Base-by-base conservation (phyloP, 352 stramenopile genomes). In the Phytophthora pinifolia region DNA sequence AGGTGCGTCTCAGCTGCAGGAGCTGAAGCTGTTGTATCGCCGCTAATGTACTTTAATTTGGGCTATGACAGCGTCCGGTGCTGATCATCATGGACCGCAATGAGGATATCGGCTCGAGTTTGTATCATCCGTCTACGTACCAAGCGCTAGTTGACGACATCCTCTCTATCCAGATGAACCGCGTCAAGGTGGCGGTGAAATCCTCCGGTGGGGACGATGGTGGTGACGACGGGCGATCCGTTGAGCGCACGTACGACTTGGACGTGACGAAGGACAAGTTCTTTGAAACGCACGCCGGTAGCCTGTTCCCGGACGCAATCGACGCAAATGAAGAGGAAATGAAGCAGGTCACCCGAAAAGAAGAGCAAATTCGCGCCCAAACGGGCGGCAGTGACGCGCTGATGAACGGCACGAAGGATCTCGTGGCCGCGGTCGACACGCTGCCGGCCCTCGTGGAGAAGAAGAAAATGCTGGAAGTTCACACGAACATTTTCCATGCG, bases 41-140 rank as follows among this genome's bases (percentile, higher is more conserved):
- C 13, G 14, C 30, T 70, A 41, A 55, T 5, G 22, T 27, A 27
- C 3, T 27, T 53, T 30, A 10, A 36, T 29, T 25, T 65, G 18
- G 56, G 49, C 32, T 42, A 10, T 30, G 29, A 43, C 22, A 97
- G 76, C 82, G 96, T 51, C 96, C 97, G 1, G 83, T 99, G 15
- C 56, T 99, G 49, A 94, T 99, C 33, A 94, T 99, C 50, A 85
- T 99, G 74, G 96, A 99, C 70, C 95, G 97, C 12, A 98, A 97
- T 63, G 88, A 97, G 70, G 96, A 99, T 70, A 76, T 99, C 18
- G 85, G 96, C 15, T 97, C 94, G 35, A 92, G 91, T 44, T 74
- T 99, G 39, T 86, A 98, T 65, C 97, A 99, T 64, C 94, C 90
- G 6, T 98, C 91, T 31, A 93, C 86, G n/a, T 95, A 96, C 52